Conservation (phyloP, 345 rosid genomes). For the Hypericum androsaemum region DNA sequence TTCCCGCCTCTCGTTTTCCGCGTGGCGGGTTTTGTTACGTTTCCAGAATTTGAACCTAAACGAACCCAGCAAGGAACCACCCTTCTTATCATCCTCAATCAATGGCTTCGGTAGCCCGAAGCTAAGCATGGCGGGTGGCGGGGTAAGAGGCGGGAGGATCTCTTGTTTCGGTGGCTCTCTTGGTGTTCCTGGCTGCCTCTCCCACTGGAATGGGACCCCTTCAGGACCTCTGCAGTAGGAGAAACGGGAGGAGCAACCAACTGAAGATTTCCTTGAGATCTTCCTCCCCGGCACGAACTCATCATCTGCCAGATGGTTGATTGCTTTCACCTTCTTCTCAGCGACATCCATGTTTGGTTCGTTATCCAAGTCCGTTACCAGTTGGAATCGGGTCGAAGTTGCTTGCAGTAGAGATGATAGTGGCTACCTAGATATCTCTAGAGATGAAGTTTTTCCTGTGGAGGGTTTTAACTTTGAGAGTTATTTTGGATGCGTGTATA, state of each 20-base stretch:
- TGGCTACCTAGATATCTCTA: no score
- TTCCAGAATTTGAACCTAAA: constrained; percentile 39
- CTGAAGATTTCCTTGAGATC: constrained; percentile 24
- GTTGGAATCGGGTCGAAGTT: no score
- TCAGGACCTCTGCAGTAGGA: constrained; percentile 14
- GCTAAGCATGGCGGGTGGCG: constrained; percentile 65
- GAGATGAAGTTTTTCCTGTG: no score
- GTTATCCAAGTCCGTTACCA: no score
- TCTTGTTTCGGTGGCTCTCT: constrained; percentile 12
- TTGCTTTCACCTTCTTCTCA: no score
- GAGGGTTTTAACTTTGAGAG: no score
- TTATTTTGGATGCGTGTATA: no score
- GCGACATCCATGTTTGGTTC: no score
- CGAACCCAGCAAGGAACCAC: constrained; percentile 19
- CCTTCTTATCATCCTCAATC: constrained; percentile 12
- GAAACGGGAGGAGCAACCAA: constrained; percentile 22
- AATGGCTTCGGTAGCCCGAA: constrained; percentile 45
- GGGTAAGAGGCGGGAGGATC: constrained; percentile 18
- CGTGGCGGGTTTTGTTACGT: constrained; percentile 9
- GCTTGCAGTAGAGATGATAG: no score
- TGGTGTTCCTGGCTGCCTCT: constrained; percentile 32
- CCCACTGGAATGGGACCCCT: constrained; percentile 42
- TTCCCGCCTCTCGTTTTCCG: background rate
- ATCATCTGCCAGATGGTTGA: no score
- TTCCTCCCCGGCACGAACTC: no score